Base-by-base conservation (phyloP, 2,329 filamentous ascomycete species). In the Cladosporium oxysporum region DNA sequence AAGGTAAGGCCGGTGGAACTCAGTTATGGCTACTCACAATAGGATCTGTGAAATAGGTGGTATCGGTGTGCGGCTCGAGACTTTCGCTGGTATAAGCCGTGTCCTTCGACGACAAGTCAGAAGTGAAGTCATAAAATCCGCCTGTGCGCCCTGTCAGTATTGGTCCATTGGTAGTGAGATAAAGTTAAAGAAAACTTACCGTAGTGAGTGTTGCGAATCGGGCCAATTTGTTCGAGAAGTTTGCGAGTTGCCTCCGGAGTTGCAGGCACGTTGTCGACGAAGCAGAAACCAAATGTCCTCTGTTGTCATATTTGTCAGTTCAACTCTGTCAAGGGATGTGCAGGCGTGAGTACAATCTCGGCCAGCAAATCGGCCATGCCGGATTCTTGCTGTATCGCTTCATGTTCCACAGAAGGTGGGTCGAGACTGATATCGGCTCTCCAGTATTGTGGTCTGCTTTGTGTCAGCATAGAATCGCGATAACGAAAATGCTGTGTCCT, bases 31-130 rank as follows among this genome's bases (percentile, higher is more conserved):
- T 3, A 49, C 64, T 53, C 31, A 66, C 64, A 23, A 60, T 65
- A 0, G 95, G 94, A 69, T 98, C 94, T 26, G 88, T 93, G 80
- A 98, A 98, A 79, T 99, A 98, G 0, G 94, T 97, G 7, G 88
- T 98, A 79, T 99, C 95, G 1, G 94, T 98, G 78, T 99, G 95
- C 0, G 91, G 90, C 23, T 88, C 87, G 2, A 99, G 85, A 1
- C 89, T 88, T 60, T 95, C 84, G 72, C 90, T 92, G 1, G 94
- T 97, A 80, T 98, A 99, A 3, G 77, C 77, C 21, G 77, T 79
- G 61, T 78, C 76, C 70, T 93, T 93, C 74, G 90, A 90, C 31
- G 92, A 90, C 28, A 97, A 85, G 77, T 97, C 91, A 5, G 93
- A 90, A 0, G 91, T 91, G 77, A 98, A 98, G 78, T 97, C 94